Percentiles rank a stretch among this genome's conserved stretches.
Evolutionary conservation across 495 filamentous ascomycete species (phyloP).

Genomic region (Penicillium parvum): DNA sequence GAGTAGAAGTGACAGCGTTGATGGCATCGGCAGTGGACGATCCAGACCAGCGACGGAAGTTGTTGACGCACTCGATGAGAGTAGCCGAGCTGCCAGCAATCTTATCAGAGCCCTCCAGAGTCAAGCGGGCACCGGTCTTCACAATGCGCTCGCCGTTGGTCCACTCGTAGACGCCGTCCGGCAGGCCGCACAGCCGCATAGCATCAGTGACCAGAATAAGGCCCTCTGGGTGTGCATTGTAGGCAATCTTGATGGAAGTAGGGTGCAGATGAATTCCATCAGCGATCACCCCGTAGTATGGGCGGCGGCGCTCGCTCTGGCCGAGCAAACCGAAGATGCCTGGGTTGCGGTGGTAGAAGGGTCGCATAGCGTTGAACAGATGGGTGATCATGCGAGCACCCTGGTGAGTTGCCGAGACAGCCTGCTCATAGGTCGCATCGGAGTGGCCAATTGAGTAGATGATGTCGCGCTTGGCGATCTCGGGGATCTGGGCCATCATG

Average conservation of each 20-base stretch:
- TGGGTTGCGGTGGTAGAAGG: slow-evolving; percentile 78
- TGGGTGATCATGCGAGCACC: slow-evolving; percentile 85
- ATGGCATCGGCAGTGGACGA: slow-evolving; percentile 60
- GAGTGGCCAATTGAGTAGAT: slow-evolving; percentile 77
- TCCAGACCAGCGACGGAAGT: slow-evolving; percentile 70
- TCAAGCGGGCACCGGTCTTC: slow-evolving; percentile 63
- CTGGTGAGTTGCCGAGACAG: slow-evolving; percentile 56
- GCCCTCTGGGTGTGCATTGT: slow-evolving; percentile 51
- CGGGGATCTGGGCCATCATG: slow-evolving; percentile 58
- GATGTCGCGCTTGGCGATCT: slow-evolving; percentile 56
- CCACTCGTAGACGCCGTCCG: slow-evolving; percentile 75
- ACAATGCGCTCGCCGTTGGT: slow-evolving; percentile 68
- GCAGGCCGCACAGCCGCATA: slow-evolving; percentile 60
- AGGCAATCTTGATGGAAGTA: slow-evolving; percentile 54
- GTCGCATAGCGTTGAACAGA: slow-evolving; percentile 86
- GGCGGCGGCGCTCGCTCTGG: slow-evolving; percentile 40
- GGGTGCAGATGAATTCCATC: slow-evolving; percentile 63
- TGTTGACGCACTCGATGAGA: slow-evolving; percentile 75
- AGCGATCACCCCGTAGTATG: slow-evolving; percentile 58
- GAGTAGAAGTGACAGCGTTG: slow-evolving; percentile 65
- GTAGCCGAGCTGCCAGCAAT: slow-evolving; percentile 70
- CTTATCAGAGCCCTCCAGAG: slow-evolving; percentile 63
- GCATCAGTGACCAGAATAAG: slow-evolving; percentile 60
- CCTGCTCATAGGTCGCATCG: slow-evolving; percentile 73
- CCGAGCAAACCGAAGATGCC: slow-evolving; percentile 75